Evolutionary conservation across 208 protist species (phyloP).

Genomic region (Trichomonas vaginalis): DNA sequence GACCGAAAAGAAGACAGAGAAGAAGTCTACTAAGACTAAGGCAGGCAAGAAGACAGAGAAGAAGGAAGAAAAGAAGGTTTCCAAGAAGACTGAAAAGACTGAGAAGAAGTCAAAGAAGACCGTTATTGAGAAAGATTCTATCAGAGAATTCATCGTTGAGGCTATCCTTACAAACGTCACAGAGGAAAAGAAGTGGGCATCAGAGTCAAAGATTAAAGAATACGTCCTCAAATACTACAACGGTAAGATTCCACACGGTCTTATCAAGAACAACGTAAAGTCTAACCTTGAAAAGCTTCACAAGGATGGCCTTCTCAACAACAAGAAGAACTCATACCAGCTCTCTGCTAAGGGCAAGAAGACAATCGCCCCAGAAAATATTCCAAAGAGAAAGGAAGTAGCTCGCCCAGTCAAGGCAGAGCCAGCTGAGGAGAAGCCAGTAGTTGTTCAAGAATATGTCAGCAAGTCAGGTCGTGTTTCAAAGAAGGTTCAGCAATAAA

Average conservation of each 20-base stretch:
- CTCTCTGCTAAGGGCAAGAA: neutral
- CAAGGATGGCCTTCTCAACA: neutral
- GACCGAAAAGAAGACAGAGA: too few relatives aligned
- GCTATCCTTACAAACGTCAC: neutral
- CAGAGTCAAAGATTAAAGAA: neutral
- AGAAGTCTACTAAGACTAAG: neutral
- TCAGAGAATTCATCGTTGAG: neutral
- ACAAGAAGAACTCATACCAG: neutral
- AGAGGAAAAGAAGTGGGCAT: neutral
- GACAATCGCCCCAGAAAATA: neutral
- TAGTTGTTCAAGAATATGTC: neutral
- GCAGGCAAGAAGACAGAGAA: neutral
- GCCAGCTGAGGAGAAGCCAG: neutral
- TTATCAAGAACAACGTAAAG: neutral
- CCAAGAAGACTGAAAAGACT: neutral
- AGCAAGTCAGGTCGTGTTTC: neutral
- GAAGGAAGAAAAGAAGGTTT: neutral
- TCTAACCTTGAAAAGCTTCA: neutral
- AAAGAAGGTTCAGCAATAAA: neutral
- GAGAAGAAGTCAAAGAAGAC: neutral
- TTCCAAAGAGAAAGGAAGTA: neutral
- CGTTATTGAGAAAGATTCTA: neutral
- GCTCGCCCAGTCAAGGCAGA: neutral
- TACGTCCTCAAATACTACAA: neutral
- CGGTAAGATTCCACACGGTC: neutral